Percentiles rank a stretch among this genome's conserved stretches.
These are phyloP conservation scores for Nelumbo lutea DNA, from an alignment of 164 flowering plant species.

Conservation along the genomic window DNA sequence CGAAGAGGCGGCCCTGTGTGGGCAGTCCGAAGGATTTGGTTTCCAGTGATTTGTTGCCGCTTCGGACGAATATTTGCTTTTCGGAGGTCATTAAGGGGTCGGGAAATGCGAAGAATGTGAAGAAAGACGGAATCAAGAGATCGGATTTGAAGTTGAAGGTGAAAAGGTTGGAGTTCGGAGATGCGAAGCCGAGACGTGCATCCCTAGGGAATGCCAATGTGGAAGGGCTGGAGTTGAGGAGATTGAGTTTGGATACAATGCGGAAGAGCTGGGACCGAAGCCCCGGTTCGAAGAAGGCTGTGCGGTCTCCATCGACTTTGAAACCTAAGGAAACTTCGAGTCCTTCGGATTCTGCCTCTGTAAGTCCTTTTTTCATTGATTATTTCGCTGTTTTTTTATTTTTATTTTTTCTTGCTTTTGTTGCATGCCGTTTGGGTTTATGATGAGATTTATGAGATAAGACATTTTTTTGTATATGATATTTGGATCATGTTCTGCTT, in stretches of 20 bases:
- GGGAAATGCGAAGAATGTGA: slow-evolving; percentile 13
- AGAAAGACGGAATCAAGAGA: slow-evolving; percentile 4
- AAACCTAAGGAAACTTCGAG: slow-evolving; percentile 13
- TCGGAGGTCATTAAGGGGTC: background rate
- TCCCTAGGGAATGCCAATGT: slow-evolving; percentile 23
- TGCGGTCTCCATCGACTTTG: slow-evolving; percentile 4
- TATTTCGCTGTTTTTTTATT: background rate
- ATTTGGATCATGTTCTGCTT: no score
- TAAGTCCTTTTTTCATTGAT: slow-evolving; percentile 10
- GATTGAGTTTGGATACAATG: slow-evolving; percentile 49
- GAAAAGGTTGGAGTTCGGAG: slow-evolving; percentile 14
- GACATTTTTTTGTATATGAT: no score
- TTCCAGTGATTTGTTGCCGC: slow-evolving; percentile 28
- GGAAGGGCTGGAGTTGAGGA: slow-evolving; percentile 27
- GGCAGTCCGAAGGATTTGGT: slow-evolving; percentile 53
- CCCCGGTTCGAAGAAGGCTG: slow-evolving; percentile 15
- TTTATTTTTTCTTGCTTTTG: background rate
- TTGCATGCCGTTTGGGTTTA: background rate
- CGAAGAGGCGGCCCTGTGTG: slow-evolving; percentile 42
- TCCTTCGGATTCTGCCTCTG: slow-evolving; percentile 13
- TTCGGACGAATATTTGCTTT: slow-evolving; percentile 1
- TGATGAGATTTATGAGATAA: no score
- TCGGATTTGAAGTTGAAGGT: slow-evolving; percentile 5
- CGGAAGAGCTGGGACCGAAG: slow-evolving; percentile 37
- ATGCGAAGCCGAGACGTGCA: slow-evolving; percentile 17